Conservation (phyloP, 2,329 filamentous ascomycete genomes). For the Colletotrichum sp. region DNA sequence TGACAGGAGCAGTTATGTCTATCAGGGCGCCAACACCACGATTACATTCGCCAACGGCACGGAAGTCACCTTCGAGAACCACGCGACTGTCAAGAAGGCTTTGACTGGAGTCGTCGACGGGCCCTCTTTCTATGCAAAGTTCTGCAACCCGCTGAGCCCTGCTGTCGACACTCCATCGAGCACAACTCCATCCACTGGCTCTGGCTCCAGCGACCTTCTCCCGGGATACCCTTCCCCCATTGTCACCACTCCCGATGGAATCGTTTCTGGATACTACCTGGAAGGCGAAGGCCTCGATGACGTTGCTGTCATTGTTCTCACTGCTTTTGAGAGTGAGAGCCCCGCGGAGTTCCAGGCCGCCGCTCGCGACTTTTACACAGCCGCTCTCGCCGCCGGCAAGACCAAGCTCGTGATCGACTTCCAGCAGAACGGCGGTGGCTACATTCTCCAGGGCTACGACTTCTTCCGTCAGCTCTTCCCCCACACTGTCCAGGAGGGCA, state of each 20-base stretch:
- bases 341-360: slow-evolving; percentile 39
- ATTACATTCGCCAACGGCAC: slow-evolving; percentile 43
- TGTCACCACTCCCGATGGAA: slow-evolving; percentile 26
- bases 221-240: slow-evolving; percentile 32
- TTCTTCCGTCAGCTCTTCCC: slow-evolving; percentile 61
- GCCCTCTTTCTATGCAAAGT: slow-evolving; percentile 35
- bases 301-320: slow-evolving; percentile 34
- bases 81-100: slow-evolving; percentile 31
- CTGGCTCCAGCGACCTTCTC: not conserved
- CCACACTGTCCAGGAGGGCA: slow-evolving; percentile 42
- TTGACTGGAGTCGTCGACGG: slow-evolving; percentile 36
- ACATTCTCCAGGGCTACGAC: slow-evolving; percentile 62
- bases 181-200: not conserved
- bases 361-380: slow-evolving; percentile 35
- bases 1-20: slow-evolving; percentile 17
- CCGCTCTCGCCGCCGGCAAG: slow-evolving; percentile 51
- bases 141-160: slow-evolving; percentile 30
- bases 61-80: slow-evolving; percentile 31
- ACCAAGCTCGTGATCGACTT: slow-evolving; percentile 67
- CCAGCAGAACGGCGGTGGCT: slow-evolving; percentile 62
- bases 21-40: slow-evolving; percentile 36
- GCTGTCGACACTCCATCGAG: not conserved
- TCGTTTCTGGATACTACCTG: slow-evolving; percentile 38
- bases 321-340: slow-evolving; percentile 28
- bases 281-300: slow-evolving; percentile 36